Percentiles rank a stretch among this genome's conserved stretches.
phyloP scores from a whole-genome alignment of 2,329 filamentous ascomycete genomes.

The Stemphylium lycopersici region DNA sequence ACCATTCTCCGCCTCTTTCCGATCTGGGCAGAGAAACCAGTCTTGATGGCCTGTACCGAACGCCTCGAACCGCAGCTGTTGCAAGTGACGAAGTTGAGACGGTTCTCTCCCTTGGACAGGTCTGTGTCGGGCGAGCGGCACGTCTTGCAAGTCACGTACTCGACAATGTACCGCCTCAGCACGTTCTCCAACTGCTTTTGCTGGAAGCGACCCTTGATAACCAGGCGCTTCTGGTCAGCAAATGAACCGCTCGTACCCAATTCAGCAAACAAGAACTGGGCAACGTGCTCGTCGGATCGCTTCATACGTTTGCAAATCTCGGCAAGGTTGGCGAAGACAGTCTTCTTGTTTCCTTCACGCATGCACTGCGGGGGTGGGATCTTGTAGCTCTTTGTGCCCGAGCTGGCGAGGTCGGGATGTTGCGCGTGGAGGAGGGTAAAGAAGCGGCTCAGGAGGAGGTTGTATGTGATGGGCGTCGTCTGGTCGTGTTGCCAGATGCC shows the following conservation, averaged over 20 bases:
- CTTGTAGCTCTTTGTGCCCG: slow-evolving; percentile 94
- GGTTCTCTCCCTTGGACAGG: slow-evolving; percentile 99
- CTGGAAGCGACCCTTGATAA: slow-evolving; percentile 99
- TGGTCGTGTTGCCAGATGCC: slow-evolving; percentile 89
- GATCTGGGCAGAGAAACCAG: slow-evolving; percentile 99
- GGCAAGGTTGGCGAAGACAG: slow-evolving; percentile 98
- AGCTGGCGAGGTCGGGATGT: slow-evolving; percentile 93
- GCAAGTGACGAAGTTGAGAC: slow-evolving; percentile 98
- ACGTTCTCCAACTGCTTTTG: slow-evolving; percentile 99
- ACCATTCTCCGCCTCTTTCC: slow-evolving; percentile 97
- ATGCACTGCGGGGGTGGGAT: slow-evolving; percentile 98
- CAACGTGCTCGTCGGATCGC: slow-evolving; percentile 96
- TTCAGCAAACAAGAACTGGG: slow-evolving; percentile 95
- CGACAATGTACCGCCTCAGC: slow-evolving; percentile 91
- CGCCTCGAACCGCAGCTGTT: slow-evolving; percentile 72
- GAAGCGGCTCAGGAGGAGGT: slow-evolving; percentile 85
- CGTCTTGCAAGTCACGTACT: slow-evolving; percentile 99
- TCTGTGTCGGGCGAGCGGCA: slow-evolving; percentile 60
- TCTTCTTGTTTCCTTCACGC: slow-evolving; percentile 98
- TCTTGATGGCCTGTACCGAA: slow-evolving; percentile 97
- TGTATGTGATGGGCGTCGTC: slow-evolving; percentile 79
- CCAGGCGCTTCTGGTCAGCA: slow-evolving; percentile 82
- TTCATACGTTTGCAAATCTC: slow-evolving; percentile 99
- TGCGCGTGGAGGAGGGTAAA: slow-evolving; percentile 93
- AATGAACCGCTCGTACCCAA: slow-evolving; percentile 96